Evolutionary conservation across 306 rosid species (phyloP), one percentile per base, ranked within the genome.

Genomic region (Casuarina glauca): DNA sequence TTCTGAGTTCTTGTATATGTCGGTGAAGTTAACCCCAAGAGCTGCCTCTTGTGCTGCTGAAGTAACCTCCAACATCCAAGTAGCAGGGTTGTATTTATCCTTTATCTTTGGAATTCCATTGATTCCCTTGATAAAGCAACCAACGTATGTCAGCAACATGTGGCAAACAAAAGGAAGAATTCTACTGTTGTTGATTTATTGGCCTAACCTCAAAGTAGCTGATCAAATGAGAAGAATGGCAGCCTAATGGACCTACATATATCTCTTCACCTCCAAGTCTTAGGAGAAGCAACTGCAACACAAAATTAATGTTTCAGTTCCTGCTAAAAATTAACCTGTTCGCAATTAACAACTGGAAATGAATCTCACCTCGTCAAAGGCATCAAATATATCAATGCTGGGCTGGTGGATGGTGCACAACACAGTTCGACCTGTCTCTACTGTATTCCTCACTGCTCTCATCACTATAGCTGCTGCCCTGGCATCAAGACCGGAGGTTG

Each of bases 401-500:
- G 98, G 98, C 82, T 94, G 98, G 81, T 94, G 97, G 79, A 94
- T 94, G 39, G 98, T 92, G 72, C 97, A 94, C 12, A 94, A 93
- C 73, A 94, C 98, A 2, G 97, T 94, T 81, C 97, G 74, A 2
- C 98, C 97, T 4, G 98, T 94, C 81, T 94, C 92, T 39, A 92
- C 97, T 0, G 97, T 92, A 81, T 89, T 94, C 83, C 98, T 89
- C 74, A 94, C 95, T 2, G 98, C 86, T 80, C 98, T 92, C 98
- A 94, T 94, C 20, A 94, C 97, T 49, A 94, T 88, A 44, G 98
- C 97, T 45, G 98, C 98, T 60, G 97, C 98, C 75, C 98, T 84
- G 17, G 98, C 98, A 91, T 92, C 98, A 54, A 94, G 97, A 72
- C 98, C 97, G 11, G 98, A 92, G 74, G 98, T 94, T 66, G 98